Percentiles rank a stretch among this genome's conserved stretches.
Evolutionary conservation across 2,329 filamentous ascomycete species (phyloP).

Genomic region (Penicillium sp.): DNA sequence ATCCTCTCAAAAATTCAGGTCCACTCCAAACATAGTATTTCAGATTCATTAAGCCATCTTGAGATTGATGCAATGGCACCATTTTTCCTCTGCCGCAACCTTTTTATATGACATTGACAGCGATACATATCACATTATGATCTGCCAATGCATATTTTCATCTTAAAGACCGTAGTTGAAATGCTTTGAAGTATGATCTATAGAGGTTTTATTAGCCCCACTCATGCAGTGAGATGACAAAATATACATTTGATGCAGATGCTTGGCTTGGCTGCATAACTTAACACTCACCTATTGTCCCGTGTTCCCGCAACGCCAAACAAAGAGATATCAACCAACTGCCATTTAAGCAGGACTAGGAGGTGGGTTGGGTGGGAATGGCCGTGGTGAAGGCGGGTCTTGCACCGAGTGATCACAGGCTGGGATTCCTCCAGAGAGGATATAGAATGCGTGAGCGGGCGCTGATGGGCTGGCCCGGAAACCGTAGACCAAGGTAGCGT

Average conservation of each 20-base stretch:
- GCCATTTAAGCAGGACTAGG: conserved; percentile 38
- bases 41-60: not conserved
- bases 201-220: not conserved
- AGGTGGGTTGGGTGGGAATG: conserved; percentile 42
- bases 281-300: conserved; percentile 14
- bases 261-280: too few species aligned
- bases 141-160: not conserved
- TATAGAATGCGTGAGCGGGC: not conserved
- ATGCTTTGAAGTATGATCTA: conserved; percentile 3
- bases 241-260: not conserved
- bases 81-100: not conserved
- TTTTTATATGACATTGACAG: conserved; percentile 1
- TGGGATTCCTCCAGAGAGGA: conserved; percentile 3
- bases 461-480: not conserved
- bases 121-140: not conserved
- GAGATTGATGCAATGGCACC: not conserved
- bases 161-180: not conserved
- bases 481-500: not conserved
- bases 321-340: not conserved
- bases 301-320: conserved; percentile 16
- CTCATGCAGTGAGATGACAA: not conserved
- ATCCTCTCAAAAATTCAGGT: not conserved
- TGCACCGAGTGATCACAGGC: conserved; percentile 24
- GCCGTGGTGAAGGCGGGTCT: conserved; percentile 29
- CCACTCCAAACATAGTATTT: not conserved